Base-by-base conservation (phyloP, 768 basidiomycete genomes). In the Sporobolomyces roseus region DNA sequence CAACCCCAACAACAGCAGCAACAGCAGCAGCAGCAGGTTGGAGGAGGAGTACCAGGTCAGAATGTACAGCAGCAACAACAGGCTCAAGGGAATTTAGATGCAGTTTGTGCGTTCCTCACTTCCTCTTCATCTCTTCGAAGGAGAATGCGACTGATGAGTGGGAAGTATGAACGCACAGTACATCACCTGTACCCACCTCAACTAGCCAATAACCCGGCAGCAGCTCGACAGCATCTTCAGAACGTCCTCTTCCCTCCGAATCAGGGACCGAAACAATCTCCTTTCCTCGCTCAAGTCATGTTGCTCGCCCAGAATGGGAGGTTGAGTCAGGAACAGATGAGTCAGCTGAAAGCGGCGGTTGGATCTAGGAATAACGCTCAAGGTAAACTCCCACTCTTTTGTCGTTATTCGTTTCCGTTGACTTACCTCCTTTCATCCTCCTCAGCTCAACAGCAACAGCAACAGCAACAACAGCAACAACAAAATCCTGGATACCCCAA, bases 231-330 rank as follows among this genome's bases (percentile, higher is more conserved):
- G 4, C 70, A 72, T 43, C 64, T 72, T 12, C 54, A 63, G 7
- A 50, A 33, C 33, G 61, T 66, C 56, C 64, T 72, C 29, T 72
- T 72, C 64, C 71, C 71, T 27, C 63, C 71, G 17, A 61, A 68
- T 35, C 68, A 69, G 53, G 55, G 32, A 2, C n/a, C 41, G 32
- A 60, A 64, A 59, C 66, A 72, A 59, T 56, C 46, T n/a, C 66
- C 70, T 1, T 51, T 72, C 49, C 35, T 72, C 8, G 45, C 50
- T 29, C 66, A 65, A 41, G 66, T 72, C 66, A 67, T 72, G 65
- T 52, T 51, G n/a, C 66, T 72, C 48, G 70, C 70, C 2, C 63
- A 67, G 62, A 64, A 55, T 25, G 58, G 59, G 1, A 48, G 66
- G 17, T 25, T 72, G 32, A 68, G 52, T n/a, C 62, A 50, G 8